Base-by-base conservation (phyloP, 2,329 filamentous ascomycete species). In the Colletotrichum tofieldiae region DNA sequence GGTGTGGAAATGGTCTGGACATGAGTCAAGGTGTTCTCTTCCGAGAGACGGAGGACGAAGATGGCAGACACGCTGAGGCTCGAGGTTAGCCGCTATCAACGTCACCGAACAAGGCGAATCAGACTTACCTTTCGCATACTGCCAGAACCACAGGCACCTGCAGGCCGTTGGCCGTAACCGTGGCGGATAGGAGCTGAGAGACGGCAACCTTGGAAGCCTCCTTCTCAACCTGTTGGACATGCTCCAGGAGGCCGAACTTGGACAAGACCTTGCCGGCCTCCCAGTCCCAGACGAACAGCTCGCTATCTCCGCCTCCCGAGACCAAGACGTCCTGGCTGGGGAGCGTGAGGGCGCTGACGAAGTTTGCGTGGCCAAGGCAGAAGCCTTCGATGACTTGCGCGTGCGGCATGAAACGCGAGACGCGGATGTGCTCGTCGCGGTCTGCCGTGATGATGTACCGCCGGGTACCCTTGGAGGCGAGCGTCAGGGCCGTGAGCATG, bases 211-310 rank as follows among this genome's bases (percentile, higher is more conserved):
- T 86, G 70, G 76, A 76, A 4, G 80, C 79, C 14, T 80, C 79
- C 3, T 79, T 75, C 26, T 76, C 65, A 80, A 80, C 67, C 61
- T 75, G 63, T 9, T 62, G 70, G 35, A 59, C 85, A 8, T 83
- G 79, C 1, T 77, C 77, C 7, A 88, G 81, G 23, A 94, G 75
- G 71, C 89, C 86, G 2, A 88, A 81, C 76, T 85, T 90, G 32
- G 87, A 85, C 0, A 91, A 78, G 35, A 93, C 78, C 23, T 79
- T 81, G 20, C 87, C 88, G 0, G 82, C 82, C 52, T 84, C 82
- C 96, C 96, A 99, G 74, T 95, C 87, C 95, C 95, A 99, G 0
- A 95, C 84, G 73, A 93, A 90, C 12, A 99, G 78, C 74, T 92
- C 88, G 71, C 92, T 86, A 77, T 98, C 96, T 5, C 96, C 96